Evolutionary conservation across 2,329 filamentous ascomycete species (phyloP).

Genomic region (Fusarium sp.): DNA sequence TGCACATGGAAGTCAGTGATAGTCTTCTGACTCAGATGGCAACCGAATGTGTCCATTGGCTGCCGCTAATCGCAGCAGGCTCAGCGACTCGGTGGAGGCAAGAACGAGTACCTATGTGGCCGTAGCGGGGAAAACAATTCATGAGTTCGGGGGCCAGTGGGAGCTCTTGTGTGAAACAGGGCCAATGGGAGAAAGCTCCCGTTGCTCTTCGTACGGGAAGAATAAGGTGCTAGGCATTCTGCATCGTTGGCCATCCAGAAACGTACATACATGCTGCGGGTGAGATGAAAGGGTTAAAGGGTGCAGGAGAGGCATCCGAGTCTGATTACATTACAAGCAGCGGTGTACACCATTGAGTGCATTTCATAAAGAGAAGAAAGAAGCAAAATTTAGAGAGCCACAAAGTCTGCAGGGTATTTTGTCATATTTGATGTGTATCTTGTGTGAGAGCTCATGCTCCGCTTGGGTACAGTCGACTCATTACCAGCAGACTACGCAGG

Average conservation of each 20-base stretch:
- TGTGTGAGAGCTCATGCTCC: conserved; percentile 30
- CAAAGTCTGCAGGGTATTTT: background rate
- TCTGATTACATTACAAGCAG: background rate
- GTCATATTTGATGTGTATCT: conserved; percentile 35
- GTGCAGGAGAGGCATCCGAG: background rate
- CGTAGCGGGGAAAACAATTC: conserved; percentile 11
- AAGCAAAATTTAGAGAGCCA: background rate
- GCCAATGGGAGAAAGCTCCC: background rate
- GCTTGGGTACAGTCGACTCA: conserved; percentile 31
- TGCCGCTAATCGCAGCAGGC: conserved; percentile 16
- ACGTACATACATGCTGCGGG: conserved; percentile 10
- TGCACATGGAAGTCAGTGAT: background rate
- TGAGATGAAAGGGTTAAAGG: conserved; percentile 6
- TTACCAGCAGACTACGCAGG: conserved; percentile 25
- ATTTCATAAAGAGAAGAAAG: background rate
- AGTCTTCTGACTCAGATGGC: background rate
- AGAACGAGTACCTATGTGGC: conserved; percentile 22
- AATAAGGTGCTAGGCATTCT: conserved; percentile 2
- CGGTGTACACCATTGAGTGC: conserved; percentile 15
- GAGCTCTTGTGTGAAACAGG: background rate
- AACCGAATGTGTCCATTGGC: conserved; percentile 9
- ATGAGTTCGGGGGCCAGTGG: conserved; percentile 6
- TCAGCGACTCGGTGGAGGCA: conserved; percentile 13
- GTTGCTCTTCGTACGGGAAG: background rate
- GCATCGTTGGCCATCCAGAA: background rate